These are phyloP conservation scores for Corrigiola litoralis DNA, from an alignment of 179 eudicot species.

Conservation along the genomic window DNA sequence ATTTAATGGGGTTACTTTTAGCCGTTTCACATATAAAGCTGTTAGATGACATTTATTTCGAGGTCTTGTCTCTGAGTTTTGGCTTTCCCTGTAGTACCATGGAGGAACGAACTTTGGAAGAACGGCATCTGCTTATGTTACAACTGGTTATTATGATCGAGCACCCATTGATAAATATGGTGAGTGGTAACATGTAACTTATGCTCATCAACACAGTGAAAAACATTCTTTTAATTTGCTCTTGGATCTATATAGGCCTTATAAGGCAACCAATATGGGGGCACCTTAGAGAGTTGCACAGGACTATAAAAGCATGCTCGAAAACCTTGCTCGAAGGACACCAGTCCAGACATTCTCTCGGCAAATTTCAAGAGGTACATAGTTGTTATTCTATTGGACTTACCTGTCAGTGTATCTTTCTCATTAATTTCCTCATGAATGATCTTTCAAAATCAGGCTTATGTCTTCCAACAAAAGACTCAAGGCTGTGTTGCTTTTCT, in stretches of 20 bases:
- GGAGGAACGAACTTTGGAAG: constrained; percentile 98
- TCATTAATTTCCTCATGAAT: no score
- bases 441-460: no score
- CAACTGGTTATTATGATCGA: constrained; percentile 81
- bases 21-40: no score
- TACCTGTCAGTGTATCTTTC: not conserved
- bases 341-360: constrained; percentile 35
- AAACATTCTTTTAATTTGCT: not conserved
- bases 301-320: constrained; percentile 57
- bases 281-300: constrained; percentile 75
- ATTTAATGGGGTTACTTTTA: no score
- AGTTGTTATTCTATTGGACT: no score
- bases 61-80: no score
- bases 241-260: constrained; percentile 46
- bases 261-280: constrained; percentile 87
- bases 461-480: constrained; percentile 41
- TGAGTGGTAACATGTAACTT: constrained; percentile 24
- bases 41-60: no score
- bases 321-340: constrained; percentile 54
- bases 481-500: constrained; percentile 80
- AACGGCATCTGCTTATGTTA: constrained; percentile 58
- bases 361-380: constrained; percentile 63
- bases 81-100: constrained; percentile 49
- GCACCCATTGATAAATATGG: constrained; percentile 98
- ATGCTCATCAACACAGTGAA: not conserved